A percentile compares a stretch with the other conserved stretches of the same genome.
Conservation (phyloP, 192 early-diverging fungal genomes). For the Rhizophagus prolifer region DNA sequence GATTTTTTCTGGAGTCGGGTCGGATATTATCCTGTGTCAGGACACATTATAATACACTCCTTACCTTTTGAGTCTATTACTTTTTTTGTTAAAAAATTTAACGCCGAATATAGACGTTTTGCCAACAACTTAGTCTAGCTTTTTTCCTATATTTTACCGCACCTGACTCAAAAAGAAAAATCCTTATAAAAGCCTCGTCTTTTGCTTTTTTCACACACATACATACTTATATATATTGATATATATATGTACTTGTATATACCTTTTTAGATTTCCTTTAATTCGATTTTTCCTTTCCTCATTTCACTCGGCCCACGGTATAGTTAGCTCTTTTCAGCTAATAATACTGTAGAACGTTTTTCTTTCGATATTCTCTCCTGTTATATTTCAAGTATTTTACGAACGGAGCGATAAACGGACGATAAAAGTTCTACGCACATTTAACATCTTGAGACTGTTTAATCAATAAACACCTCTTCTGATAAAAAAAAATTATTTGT, state of each 20-base stretch:
- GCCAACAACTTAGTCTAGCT: background rate
- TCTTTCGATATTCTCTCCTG: background rate
- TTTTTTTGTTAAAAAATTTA: background rate
- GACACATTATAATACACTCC: background rate
- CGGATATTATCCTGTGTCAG: background rate
- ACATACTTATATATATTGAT: slow-evolving; percentile 7
- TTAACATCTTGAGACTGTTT: background rate
- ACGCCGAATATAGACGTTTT: background rate
- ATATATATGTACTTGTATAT: slow-evolving; percentile 10
- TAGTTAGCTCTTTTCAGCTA: background rate
- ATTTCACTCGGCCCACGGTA: background rate
- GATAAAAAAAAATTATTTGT: background rate
- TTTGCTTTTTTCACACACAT: background rate
- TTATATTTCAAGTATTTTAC: background rate
- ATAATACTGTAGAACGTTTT: background rate
- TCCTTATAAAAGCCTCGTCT: background rate
- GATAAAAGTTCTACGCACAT: background rate
- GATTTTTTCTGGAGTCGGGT: background rate
- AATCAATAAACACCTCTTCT: background rate
- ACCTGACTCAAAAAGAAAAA: background rate
- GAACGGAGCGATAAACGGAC: background rate
- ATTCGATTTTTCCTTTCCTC: background rate
- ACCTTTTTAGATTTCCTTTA: background rate
- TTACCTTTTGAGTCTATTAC: background rate
- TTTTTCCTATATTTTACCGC: background rate